phyloP scores from a whole-genome alignment of 176 grass and related monocot genomes.

The Avena insularis region DNA sequence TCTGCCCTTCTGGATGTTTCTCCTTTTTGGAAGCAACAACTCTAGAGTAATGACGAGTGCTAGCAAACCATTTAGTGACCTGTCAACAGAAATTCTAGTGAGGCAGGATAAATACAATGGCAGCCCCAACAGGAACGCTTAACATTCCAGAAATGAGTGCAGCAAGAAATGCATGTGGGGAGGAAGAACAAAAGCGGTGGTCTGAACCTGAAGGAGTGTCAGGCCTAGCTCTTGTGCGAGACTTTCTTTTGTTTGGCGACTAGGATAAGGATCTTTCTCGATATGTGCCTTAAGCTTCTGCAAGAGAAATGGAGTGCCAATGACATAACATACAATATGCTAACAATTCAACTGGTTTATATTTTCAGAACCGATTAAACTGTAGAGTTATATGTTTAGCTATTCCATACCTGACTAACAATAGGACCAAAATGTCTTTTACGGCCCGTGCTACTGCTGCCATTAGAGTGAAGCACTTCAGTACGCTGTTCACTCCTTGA shows the following conservation, averaged over 20 bases:
- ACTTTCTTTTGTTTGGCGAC: conserved; percentile 55
- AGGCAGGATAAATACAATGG: conserved; percentile 36
- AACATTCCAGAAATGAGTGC: neutral
- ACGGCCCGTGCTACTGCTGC: conserved; percentile 33
- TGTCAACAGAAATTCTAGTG: conserved; percentile 47
- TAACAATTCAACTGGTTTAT: conserved; percentile 30
- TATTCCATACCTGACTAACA: conserved; percentile 52
- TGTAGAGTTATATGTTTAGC: conserved; percentile 31
- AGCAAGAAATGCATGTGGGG: neutral
- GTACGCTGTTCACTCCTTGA: conserved; percentile 37
- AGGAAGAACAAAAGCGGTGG: conserved; percentile 6
- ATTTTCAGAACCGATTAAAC: conserved; percentile 8
- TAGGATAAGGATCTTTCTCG: conserved; percentile 70
- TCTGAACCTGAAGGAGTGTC: conserved; percentile 64
- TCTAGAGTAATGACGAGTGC: conserved; percentile 54
- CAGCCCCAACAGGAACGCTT: neutral
- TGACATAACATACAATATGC: conserved; percentile 7
- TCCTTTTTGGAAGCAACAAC: conserved; percentile 41
- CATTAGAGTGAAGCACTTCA: conserved; percentile 48
- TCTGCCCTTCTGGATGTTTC: conserved; percentile 32
- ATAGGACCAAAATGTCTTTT: conserved; percentile 50
- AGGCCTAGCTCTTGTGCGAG: conserved; percentile 64
- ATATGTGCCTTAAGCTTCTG: conserved; percentile 63
- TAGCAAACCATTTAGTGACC: conserved; percentile 68
- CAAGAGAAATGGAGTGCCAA: conserved; percentile 10